phyloP scores from a whole-genome alignment of 257 asterid species.

The Capsicum rhomboideum region DNA sequence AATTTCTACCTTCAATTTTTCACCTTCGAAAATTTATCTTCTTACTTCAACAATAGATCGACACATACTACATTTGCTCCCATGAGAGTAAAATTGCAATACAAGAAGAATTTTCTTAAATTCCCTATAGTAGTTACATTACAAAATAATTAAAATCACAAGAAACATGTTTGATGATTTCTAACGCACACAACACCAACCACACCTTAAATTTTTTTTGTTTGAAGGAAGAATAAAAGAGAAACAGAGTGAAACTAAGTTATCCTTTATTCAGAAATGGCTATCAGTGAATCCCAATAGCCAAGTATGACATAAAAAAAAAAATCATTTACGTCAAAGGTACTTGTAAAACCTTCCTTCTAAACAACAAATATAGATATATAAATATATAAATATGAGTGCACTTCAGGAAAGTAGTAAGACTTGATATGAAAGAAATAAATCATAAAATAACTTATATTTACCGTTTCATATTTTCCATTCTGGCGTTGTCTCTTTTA shows the following conservation, averaged over 20 bases:
- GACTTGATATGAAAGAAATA: background rate
- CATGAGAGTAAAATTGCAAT: too few species aligned
- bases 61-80: too few species aligned
- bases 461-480: background rate
- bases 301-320: background rate
- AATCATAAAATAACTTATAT: background rate
- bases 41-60: too few species aligned
- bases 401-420: too few species aligned
- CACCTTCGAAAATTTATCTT: background rate
- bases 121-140: too few species aligned
- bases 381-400: too few species aligned
- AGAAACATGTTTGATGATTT: background rate
- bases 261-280: background rate
- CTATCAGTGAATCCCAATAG: background rate
- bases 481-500: background rate
- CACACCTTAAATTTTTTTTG: background rate
- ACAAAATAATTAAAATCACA: background rate
- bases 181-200: too few species aligned
- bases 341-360: too few species aligned
- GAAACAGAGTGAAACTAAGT: background rate
- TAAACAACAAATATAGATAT: too few species aligned
- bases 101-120: too few species aligned
- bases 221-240: background rate
- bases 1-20: background rate
- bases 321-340: background rate